phyloP scores from a whole-genome alignment of 345 rosid species.

The Eucalyptus microcorys region DNA sequence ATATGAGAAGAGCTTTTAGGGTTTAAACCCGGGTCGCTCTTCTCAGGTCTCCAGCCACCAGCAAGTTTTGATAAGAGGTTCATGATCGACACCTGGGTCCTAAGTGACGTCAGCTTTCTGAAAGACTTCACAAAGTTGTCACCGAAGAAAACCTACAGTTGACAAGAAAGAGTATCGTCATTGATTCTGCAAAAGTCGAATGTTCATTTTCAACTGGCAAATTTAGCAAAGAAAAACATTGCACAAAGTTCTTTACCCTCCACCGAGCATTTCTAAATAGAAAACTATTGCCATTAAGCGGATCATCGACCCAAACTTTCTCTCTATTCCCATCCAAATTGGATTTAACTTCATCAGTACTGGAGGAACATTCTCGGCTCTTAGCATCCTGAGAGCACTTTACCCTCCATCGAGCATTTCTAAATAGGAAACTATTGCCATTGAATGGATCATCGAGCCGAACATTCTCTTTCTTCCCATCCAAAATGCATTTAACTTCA shows the following conservation, averaged over 20 bases:
- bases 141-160: conserved; percentile 23
- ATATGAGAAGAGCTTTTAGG: conserved; percentile 11
- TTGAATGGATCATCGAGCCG: conserved; percentile 13
- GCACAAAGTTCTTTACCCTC: neutral
- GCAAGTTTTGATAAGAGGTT: conserved; percentile 25
- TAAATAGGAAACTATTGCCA: neutral
- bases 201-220: neutral
- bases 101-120: conserved; percentile 13
- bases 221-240: neutral
- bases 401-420: neutral
- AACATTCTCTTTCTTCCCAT: neutral
- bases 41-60: conserved; percentile 37
- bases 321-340: neutral
- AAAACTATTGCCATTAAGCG: conserved; percentile 3
- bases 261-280: conserved; percentile 2
- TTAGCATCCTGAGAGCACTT: neutral
- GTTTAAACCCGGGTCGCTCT: neutral
- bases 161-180: neutral
- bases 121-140: conserved; percentile 35
- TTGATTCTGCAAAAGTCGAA: neutral
- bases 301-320: conserved; percentile 4
- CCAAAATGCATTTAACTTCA: neutral
- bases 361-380: neutral
- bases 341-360: neutral
- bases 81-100: conserved; percentile 3